Evolutionary conservation across 768 basidiomycete genomes (phyloP).

Genomic region (Mycena latifolia): DNA sequence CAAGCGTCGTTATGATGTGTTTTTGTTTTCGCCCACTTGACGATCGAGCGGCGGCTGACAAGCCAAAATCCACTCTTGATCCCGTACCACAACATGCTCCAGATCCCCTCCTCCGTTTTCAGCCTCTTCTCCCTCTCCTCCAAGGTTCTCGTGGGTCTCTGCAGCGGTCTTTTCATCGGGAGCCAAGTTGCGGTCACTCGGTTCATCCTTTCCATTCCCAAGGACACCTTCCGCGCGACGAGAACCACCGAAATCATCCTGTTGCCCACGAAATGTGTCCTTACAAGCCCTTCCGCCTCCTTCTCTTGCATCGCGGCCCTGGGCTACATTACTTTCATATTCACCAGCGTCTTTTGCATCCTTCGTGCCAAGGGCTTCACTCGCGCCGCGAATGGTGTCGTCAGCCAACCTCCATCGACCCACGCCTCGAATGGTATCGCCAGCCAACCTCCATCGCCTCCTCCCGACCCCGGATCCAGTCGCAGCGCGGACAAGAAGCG

Average conservation of each 20-base stretch:
- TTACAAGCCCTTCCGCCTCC: neutral
- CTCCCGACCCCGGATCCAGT: neutral
- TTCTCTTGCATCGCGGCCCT: neutral
- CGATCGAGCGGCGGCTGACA: neutral
- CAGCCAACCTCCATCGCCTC: conserved; percentile 4
- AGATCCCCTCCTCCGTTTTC: neutral
- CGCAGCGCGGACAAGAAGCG: neutral
- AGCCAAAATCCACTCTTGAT: neutral
- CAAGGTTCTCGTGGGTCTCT: neutral
- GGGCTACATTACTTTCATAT: neutral
- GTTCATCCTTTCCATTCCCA: neutral
- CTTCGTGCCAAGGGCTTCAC: neutral
- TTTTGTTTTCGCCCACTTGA: no score
- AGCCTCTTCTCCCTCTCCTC: conserved; percentile 2
- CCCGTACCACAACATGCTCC: conserved; percentile 18
- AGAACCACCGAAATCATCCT: neutral
- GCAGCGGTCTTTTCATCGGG: no score
- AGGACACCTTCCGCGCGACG: neutral
- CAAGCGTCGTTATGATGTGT: no score
- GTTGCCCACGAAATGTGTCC: conserved; percentile 1
- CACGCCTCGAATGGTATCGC: no score
- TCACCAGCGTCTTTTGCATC: neutral
- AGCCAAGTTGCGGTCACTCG: neutral
- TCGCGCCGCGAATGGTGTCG: no score
- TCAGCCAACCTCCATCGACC: conserved; percentile 3